Evolutionary conservation across 2,329 filamentous ascomycete genomes (phyloP).

Genomic region (Cordyceps cateniannulata): DNA sequence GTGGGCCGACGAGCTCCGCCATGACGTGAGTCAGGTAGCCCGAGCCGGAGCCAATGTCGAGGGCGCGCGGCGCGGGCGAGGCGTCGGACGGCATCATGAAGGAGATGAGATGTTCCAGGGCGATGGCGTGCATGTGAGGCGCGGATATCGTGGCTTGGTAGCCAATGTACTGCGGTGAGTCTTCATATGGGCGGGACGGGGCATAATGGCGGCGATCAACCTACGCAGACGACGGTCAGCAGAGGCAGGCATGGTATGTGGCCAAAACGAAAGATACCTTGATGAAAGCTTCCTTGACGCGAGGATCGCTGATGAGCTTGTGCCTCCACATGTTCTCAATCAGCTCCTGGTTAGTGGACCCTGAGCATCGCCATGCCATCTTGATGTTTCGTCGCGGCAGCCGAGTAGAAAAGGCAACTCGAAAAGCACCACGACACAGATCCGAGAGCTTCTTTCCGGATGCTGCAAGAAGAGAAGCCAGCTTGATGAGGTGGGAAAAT

Average conservation of each 20-base stretch:
- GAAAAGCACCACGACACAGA: constrained; percentile 4
- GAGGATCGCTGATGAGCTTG: constrained; percentile 63
- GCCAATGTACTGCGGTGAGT: constrained; percentile 50
- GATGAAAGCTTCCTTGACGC: constrained; percentile 75
- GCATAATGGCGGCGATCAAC: constrained; percentile 87
- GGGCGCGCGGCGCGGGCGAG: constrained; percentile 43
- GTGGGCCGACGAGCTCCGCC: constrained; percentile 62
- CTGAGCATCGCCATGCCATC: constrained; percentile 91
- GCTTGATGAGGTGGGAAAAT: background rate
- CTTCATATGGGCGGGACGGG: constrained; percentile 60
- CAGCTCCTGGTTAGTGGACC: constrained; percentile 65
- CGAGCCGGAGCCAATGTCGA: constrained; percentile 70
- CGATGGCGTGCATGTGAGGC: constrained; percentile 55
- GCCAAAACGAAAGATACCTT: constrained; percentile 40
- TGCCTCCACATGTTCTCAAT: constrained; percentile 70
- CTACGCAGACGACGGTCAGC: constrained; percentile 31
- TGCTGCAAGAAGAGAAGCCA: background rate
- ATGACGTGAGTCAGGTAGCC: constrained; percentile 86
- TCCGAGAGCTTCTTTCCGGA: background rate
- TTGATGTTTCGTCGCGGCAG: constrained; percentile 18
- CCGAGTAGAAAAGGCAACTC: background rate
- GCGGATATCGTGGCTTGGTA: constrained; percentile 51
- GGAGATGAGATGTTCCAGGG: constrained; percentile 42
- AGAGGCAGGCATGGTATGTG: background rate
- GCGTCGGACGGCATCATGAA: constrained; percentile 32